A percentile compares a stretch with the other conserved stretches of the same genome.
Evolutionary conservation across 2,329 filamentous ascomycete genomes (phyloP).

Genomic region (Beauveria caledonica): DNA sequence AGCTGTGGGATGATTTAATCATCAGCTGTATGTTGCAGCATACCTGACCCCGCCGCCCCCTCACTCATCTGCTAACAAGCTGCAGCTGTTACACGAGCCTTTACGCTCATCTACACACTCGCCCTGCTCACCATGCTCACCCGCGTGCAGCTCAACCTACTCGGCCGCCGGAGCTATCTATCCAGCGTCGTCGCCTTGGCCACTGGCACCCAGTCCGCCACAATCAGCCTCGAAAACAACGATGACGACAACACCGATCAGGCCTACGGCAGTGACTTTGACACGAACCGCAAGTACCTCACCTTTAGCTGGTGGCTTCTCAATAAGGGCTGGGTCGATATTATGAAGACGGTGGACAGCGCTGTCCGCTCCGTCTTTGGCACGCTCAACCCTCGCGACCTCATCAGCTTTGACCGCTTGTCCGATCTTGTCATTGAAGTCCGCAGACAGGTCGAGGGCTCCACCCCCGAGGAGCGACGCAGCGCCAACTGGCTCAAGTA

Average conservation of each 20-base stretch:
- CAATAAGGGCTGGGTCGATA: conserved; percentile 77
- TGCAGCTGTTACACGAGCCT: conserved; percentile 78
- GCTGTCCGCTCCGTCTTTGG: conserved; percentile 88
- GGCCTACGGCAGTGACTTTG: conserved; percentile 84
- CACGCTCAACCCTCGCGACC: conserved; percentile 78
- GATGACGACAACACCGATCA: conserved; percentile 81
- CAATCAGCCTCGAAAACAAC: conserved; percentile 85
- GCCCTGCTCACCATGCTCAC: conserved; percentile 86
- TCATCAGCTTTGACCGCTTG: conserved; percentile 72
- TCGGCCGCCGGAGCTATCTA: conserved; percentile 89
- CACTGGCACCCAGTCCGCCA: conserved; percentile 61
- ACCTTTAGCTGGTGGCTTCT: conserved; percentile 98
- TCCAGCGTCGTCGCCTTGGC: conserved; percentile 91
- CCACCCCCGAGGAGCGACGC: conserved; percentile 30
- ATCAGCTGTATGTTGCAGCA: conserved; percentile 65
- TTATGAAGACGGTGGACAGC: conserved; percentile 73
- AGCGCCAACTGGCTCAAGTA: conserved; percentile 67
- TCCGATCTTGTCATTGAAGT: conserved; percentile 76
- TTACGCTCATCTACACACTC: conserved; percentile 87
- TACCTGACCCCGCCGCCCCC: not conserved
- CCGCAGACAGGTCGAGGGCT: conserved; percentile 74
- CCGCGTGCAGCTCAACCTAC: conserved; percentile 90
- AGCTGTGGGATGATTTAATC: conserved; percentile 96
- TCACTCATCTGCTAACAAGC: conserved; percentile 12
- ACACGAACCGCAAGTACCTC: conserved; percentile 89